Evolutionary conservation across 2,329 filamentous ascomycete species (phyloP), one percentile per base, ranked within the genome.

Genomic region (Aureobasidium sp.): DNA sequence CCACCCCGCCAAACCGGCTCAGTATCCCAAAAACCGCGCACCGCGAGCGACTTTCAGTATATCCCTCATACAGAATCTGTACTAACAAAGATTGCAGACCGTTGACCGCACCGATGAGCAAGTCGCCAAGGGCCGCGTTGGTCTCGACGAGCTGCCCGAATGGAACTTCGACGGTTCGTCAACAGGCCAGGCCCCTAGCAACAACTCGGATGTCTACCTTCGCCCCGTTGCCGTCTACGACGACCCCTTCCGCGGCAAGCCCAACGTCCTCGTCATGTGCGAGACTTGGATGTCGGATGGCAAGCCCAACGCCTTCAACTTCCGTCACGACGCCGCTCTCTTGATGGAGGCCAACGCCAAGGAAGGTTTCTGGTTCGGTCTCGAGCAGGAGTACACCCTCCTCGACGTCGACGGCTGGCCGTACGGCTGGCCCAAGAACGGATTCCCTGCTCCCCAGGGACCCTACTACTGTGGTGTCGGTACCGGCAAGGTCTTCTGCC

Each of bases 401-500:
- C 87, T 97, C 68, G 92, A 93, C 72, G 78, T 85, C 68, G 84
- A 87, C 68, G 89, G 91, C 76, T 88, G 90, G 78, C 94, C 94
- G 60, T 96, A 91, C 72, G 94, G 94, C 79, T 95, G 90, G 89
- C 88, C 88, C 73, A 84, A 84, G 77, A 86, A 87, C 72, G 90
- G 90, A 71, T 95, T 87, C 87, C 91, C 91, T 66, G 91, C 89
- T 74, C 90, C 92, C 68, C 91, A 95, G 79, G 91, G 91, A 66
- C 90, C 90, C 64, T 95, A 95, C 84, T 96, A 95, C 87, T 96
- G 93, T 76, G 94, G 93, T 89, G 93, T 96, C 64, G 94, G 94
- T 69, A 89, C 90, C 67, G 91, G 92, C 80, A 95, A 94, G 83
- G 94, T 97, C 71, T 94, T 95, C 78, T 93, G 92, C 86, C 88